Base-by-base conservation (phyloP, 208 protist species). In the Leishmania martiniquensis region DNA sequence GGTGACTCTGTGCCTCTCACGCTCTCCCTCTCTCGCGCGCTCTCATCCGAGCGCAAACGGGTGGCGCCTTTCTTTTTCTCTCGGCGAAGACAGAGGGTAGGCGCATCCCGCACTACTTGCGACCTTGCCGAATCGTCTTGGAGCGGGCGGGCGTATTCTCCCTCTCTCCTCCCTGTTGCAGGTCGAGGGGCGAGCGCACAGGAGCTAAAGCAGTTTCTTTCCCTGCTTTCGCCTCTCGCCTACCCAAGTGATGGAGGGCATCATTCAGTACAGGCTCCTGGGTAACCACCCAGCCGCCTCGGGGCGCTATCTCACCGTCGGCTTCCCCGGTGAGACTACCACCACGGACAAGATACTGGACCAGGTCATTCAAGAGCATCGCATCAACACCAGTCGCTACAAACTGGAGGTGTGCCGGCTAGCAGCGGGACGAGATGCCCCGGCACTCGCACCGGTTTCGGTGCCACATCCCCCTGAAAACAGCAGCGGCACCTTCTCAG, bases 261-360 rank as follows among this genome's bases (percentile, higher is more conserved):
- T 96, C 2, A 81, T 96, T 54, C 93, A 91, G 82, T 96, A 94
- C 67, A 80, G 90, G 29, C 76, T 96, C 10, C 68, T 96, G 4
- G 93, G 93, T 71, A 83, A 82, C 57, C 93, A 96, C 81, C 93
- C 93, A 22, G 93, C 90, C 32, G 90, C 90, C 20, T 94, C 91
- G 47, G 93, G 90, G 15, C 85, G 90, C 29, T 88, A 93, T 72
- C 72, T 89, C 62, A 94, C 84, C 54, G 78, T 90, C 39, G 87
- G 90, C 55, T 96, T 96, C 72, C 78, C 85, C 6, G 93, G 93
- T 32, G 86, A 89, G 37, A 69, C 78, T 4, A 86, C 89, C 39
- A 71, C 83, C 22, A 55, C 88, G 5, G 73, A 79, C 20, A 71
- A 82, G 29, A n/a, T 96, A 22, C 13, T 93, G n/a, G 76, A 90